Evolutionary conservation across 1,284 basidiomycete species (phyloP).

Genomic region (Leccinum subfulvum): DNA sequence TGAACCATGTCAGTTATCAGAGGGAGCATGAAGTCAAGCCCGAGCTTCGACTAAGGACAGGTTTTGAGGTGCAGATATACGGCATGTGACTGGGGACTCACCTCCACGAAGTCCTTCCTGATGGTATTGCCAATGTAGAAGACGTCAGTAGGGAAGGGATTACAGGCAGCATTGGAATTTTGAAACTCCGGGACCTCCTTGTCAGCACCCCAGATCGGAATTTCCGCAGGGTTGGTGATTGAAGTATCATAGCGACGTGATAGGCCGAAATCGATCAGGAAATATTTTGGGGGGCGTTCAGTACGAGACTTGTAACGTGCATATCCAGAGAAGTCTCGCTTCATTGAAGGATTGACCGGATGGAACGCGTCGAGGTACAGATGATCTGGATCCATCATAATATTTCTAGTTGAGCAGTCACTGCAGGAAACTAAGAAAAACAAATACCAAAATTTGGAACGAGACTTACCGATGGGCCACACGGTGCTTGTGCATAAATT

Average conservation of each 20-base stretch:
- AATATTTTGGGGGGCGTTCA: conserved; percentile 28
- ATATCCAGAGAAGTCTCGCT: conserved; percentile 21
- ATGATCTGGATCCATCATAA: conserved; percentile 35
- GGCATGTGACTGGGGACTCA: neutral
- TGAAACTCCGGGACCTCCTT: conserved; percentile 27
- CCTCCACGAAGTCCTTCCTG: conserved; percentile 25
- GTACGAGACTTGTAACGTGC: conserved; percentile 30
- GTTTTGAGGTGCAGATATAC: neutral
- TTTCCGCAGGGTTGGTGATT: conserved; percentile 8
- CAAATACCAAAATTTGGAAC: too few relatives aligned
- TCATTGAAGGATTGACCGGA: conserved; percentile 4
- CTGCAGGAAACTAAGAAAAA: neutral
- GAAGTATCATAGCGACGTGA: conserved; percentile 29
- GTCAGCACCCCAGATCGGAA: conserved; percentile 23
- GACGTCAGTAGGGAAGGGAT: conserved; percentile 39
- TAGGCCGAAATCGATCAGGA: conserved; percentile 36
- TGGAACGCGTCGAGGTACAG: conserved; percentile 33
- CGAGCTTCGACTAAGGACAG: conserved; percentile 2
- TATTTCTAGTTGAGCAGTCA: conserved; percentile 28
- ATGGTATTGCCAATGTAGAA: conserved; percentile 38
- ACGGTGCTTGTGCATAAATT: conserved; percentile 24
- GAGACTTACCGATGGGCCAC: conserved; percentile 21
- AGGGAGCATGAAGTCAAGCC: conserved; percentile 20
- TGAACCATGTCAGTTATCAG: conserved; percentile 22
- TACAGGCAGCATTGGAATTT: conserved; percentile 18